A percentile compares a stretch with the other conserved stretches of the same genome.
Evolutionary conservation across 2,329 filamentous ascomycete species (phyloP).

Genomic region (Monilinia aucupariae): DNA sequence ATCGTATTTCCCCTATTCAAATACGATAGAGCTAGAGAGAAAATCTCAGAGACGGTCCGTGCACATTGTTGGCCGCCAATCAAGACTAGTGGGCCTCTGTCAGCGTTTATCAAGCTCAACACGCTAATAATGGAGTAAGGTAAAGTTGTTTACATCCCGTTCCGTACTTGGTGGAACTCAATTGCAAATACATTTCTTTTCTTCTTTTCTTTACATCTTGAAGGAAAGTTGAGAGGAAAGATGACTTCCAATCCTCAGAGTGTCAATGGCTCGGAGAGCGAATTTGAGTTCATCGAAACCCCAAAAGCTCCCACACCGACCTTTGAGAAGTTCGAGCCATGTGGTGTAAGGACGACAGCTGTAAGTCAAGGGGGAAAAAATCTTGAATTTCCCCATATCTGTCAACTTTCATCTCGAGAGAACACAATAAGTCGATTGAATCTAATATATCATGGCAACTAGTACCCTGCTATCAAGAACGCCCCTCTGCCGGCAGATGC

Average conservation of each 20-base stretch:
- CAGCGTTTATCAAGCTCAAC: conserved; percentile 5
- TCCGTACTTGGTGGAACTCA: not conserved
- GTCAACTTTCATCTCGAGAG: not conserved
- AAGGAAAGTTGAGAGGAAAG: conserved; percentile 26
- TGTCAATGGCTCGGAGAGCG: conserved; percentile 45
- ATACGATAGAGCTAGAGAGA: not conserved
- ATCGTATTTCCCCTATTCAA: too few relatives aligned
- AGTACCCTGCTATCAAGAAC: conserved; percentile 92
- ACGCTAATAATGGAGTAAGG: not conserved
- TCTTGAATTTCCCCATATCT: conserved; percentile 9
- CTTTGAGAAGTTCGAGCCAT: conserved; percentile 48
- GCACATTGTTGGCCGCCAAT: not conserved
- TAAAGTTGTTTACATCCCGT: conserved; percentile 1
- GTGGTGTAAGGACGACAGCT: conserved; percentile 50
- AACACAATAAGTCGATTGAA: conserved; percentile 28
- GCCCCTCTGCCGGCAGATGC: conserved; percentile 87
- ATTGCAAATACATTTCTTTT: conserved; percentile 12
- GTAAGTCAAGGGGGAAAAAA: conserved; percentile 41
- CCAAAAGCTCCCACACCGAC: conserved; percentile 46
- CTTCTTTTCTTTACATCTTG: conserved; percentile 18
- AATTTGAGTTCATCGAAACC: conserved; percentile 61
- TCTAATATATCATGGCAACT: conserved; percentile 27
- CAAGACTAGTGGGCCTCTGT: not conserved
- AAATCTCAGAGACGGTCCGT: not conserved
- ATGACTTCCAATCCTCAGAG: conserved; percentile 47